Evolutionary conservation across 306 rosid species (phyloP).

Genomic region (Lathyrus sativus): DNA sequence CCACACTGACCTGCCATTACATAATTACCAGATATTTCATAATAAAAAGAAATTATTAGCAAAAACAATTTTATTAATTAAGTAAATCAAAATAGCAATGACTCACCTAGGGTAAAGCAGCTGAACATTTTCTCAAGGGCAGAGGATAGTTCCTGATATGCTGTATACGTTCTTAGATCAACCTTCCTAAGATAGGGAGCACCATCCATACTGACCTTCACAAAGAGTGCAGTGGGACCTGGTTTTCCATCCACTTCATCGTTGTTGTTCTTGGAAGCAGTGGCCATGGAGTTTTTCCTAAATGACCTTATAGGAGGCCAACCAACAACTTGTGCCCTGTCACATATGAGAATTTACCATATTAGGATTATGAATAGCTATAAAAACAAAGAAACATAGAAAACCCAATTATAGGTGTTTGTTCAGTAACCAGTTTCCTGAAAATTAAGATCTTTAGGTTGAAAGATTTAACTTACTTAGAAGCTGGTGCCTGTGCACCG

Average conservation of each 20-base stretch:
- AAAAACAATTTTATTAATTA: background rate
- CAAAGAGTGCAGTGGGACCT: constrained; percentile 72
- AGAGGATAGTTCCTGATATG: constrained; percentile 85
- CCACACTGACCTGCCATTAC: constrained; percentile 80
- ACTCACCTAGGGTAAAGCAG: constrained; percentile 86
- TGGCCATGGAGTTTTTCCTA: constrained; percentile 82
- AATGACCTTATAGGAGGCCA: constrained; percentile 97
- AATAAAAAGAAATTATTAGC: background rate
- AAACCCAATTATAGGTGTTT: background rate
- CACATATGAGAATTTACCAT: constrained; percentile 14
- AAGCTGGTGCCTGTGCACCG: constrained; percentile 68
- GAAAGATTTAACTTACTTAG: constrained; percentile 66
- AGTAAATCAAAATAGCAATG: constrained; percentile 12
- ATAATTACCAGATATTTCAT: constrained; percentile 25
- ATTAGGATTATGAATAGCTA: constrained; percentile 23
- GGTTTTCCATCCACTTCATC: constrained; percentile 96
- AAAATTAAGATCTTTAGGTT: background rate
- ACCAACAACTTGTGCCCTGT: constrained; percentile 97
- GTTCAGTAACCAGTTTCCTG: background rate
- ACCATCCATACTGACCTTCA: constrained; percentile 99
- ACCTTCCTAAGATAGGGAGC: constrained; percentile 98
- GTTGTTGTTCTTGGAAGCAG: constrained; percentile 70
- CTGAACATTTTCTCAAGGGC: constrained; percentile 98
- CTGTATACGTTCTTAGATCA: constrained; percentile 75
- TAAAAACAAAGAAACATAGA: background rate